These are phyloP conservation scores for Aurantiochytrium sp. DNA, from an alignment of 108 stramenopile genomes.

Conservation along the genomic window DNA sequence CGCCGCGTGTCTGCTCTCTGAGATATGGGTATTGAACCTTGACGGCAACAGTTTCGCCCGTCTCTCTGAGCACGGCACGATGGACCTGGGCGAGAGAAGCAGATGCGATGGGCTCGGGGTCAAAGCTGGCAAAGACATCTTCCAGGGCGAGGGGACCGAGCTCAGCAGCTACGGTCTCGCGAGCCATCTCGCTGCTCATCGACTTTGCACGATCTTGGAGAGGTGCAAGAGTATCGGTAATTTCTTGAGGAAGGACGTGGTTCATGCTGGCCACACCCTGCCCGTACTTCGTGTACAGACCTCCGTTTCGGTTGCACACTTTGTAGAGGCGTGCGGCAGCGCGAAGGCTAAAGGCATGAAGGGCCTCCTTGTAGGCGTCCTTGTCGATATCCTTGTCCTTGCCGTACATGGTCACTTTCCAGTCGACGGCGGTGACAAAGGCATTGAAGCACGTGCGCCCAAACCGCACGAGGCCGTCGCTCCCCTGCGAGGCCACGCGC, in stretches of 20 bases:
- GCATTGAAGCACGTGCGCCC: not conserved
- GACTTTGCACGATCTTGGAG: not conserved
- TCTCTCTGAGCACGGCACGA: not conserved
- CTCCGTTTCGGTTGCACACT: slow-evolving; percentile 25
- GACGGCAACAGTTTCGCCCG: slow-evolving; percentile 22
- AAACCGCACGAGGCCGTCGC: not conserved
- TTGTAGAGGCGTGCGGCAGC: slow-evolving; percentile 8
- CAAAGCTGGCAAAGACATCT: slow-evolving; percentile 17
- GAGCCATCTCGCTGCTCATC: not conserved
- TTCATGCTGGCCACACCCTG: slow-evolving; percentile 20
- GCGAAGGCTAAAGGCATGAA: not conserved
- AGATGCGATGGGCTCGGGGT: slow-evolving; percentile 25
- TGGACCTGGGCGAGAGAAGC: slow-evolving; percentile 43
- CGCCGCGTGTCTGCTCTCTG: slow-evolving; percentile 1
- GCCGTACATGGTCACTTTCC: not conserved
- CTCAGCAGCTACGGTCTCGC: not conserved
- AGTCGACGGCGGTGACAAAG: slow-evolving; percentile 15
- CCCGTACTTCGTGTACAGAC: slow-evolving; percentile 17
- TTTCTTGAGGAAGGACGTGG: slow-evolving; percentile 21
- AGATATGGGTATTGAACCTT: slow-evolving; percentile 38
- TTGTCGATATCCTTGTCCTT: not conserved
- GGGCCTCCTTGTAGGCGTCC: not conserved
- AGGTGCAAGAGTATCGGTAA: slow-evolving; percentile 10
- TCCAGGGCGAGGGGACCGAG: slow-evolving; percentile 2
- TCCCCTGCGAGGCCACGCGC: not conserved